Base-by-base conservation (phyloP, 2,329 filamentous ascomycete species). In the Lasiodiplodia sp. region DNA sequence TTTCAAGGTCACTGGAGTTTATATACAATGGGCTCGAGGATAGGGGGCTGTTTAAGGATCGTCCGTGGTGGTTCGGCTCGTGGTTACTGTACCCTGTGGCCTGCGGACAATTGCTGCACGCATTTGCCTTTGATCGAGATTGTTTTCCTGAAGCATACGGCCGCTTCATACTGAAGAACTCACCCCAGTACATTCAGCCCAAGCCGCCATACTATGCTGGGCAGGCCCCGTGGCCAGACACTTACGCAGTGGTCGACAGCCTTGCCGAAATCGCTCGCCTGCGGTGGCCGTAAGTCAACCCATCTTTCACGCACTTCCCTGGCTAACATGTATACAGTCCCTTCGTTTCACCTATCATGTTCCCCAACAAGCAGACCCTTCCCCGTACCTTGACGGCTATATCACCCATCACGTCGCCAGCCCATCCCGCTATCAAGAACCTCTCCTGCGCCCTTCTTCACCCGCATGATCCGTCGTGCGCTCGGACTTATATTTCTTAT, bases 391-490 rank as follows among this genome's bases (percentile, higher is more conserved):
- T 97, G n/a, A 77, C 85, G 25, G 82, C 87, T 14, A 90, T 97
- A 68, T 86, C 90, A 0, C 92, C 94, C 0, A 88, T 98, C 67
- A 93, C 93, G 1, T 90, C 91, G 1, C 88, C 91, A 34, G 95
- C 95, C 0, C 95, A 98, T 76, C 95, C 95, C 1, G 89, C 93
- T 52, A 95, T 97, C 78, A 90, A 88, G 11, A 91, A 90, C 31
- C 88, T 97, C 23, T 95, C 93, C 53, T 99, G 96, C 81, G 95
- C 95, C 0, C 87, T 95, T 2, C 88, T 98, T 2, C 95, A 99
- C 77, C 94, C 95, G 0, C 85, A 88, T 21, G 92, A 97, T 74
- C 94, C 95, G 1, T 97, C 92, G 21, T 99, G 95, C 79, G 87
- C 91, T 47, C 92, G 92, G 37, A 96, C 93, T 3, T 96, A 94